A percentile compares a stretch with the other conserved stretches of the same genome.
Evolutionary conservation across 2,329 filamentous ascomycete genomes (phyloP).

Genomic region (Trichoderma gracile): DNA sequence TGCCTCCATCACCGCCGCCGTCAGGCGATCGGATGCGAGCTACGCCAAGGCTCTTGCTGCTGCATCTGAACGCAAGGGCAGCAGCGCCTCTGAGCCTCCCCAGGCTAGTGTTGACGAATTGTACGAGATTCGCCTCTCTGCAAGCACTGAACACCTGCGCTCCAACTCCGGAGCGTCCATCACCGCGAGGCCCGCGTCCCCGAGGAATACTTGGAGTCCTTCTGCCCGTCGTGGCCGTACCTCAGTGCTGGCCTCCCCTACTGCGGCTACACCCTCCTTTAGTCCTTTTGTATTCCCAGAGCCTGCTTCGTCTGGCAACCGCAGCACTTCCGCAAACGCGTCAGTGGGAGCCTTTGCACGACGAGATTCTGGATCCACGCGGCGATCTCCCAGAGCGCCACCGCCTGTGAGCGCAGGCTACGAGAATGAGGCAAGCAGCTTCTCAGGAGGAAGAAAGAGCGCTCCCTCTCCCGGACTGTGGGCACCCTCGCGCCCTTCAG

Average conservation of each 20-base stretch:
- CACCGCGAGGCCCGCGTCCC: constrained; percentile 39
- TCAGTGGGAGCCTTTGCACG: constrained; percentile 33
- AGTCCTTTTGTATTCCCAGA: constrained; percentile 45
- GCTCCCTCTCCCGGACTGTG: constrained; percentile 37
- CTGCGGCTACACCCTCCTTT: constrained; percentile 32
- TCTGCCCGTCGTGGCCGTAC: constrained; percentile 40
- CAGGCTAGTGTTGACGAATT: constrained; percentile 56
- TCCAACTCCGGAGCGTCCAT: constrained; percentile 41
- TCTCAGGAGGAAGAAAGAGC: constrained; percentile 11
- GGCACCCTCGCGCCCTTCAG: constrained; percentile 42
- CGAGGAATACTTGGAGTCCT: constrained; percentile 37
- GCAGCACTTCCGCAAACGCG: constrained; percentile 50
- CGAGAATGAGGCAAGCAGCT: constrained; percentile 15
- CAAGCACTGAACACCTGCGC: constrained; percentile 72
- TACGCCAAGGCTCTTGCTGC: constrained; percentile 40
- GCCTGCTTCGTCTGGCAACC: constrained; percentile 45
- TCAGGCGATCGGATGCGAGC: constrained; percentile 55
- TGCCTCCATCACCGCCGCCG: constrained; percentile 87
- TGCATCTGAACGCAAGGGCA: constrained; percentile 30
- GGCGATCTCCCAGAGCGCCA: constrained; percentile 29
- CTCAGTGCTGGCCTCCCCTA: constrained; percentile 31
- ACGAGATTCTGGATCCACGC: constrained; percentile 37
- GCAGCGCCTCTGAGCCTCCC: constrained; percentile 31
- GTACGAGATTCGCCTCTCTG: constrained; percentile 74
- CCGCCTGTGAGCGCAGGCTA: constrained; percentile 29